A percentile compares a stretch with the other conserved stretches of the same genome.
These are phyloP conservation scores for Capillidium rhysosporum DNA, from an alignment of 371 early-diverging fungal genomes.

Conservation along the genomic window DNA sequence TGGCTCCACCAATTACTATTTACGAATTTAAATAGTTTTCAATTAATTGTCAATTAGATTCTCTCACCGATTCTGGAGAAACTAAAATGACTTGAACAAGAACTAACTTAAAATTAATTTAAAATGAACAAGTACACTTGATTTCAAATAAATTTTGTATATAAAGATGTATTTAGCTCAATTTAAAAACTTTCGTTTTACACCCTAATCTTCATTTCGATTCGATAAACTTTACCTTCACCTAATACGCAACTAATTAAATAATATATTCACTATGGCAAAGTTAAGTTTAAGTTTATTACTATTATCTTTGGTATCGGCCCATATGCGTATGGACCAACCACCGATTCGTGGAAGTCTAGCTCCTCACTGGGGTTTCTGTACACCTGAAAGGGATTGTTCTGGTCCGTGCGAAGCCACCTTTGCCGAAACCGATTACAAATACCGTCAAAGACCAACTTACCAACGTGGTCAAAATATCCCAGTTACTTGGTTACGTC, in stretches of 20 bases:
- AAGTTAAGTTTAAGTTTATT: neutral
- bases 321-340: neutral
- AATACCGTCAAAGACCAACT: constrained; percentile 16
- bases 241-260: neutral
- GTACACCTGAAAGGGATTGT: constrained; percentile 18
- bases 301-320: neutral
- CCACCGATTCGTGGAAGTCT: neutral
- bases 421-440: constrained; percentile 15
- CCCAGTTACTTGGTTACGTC: constrained; percentile 22
- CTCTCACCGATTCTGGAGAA: too few species aligned
- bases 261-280: neutral
- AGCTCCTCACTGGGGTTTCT: neutral
- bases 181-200: too few species aligned
- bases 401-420: constrained; percentile 30
- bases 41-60: too few species aligned
- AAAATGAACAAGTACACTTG: too few species aligned
- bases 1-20: too few species aligned
- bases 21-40: too few species aligned
- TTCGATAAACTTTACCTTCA: neutral
- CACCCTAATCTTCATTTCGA: too few species aligned
- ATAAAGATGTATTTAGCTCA: too few species aligned
- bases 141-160: too few species aligned
- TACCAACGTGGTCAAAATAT: constrained; percentile 25
- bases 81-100: too few species aligned
- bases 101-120: too few species aligned